These are phyloP conservation scores for Cutaneotrichosporon sp. DNA, from an alignment of 1,284 basidiomycete species.

Conservation along the genomic window DNA sequence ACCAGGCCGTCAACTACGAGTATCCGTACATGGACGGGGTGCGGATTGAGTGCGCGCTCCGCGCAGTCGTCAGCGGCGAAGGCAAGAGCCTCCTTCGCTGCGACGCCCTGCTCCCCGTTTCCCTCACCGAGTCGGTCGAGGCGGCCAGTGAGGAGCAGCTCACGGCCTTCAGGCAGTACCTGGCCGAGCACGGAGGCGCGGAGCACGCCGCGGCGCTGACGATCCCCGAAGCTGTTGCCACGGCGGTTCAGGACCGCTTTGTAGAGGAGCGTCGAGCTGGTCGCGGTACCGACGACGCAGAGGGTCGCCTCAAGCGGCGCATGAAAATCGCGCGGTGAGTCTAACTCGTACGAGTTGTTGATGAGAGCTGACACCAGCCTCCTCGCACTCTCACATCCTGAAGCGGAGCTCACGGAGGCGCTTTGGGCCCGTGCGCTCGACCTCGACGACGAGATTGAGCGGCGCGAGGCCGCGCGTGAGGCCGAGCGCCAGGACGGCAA, in stretches of 20 bases:
- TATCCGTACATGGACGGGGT: conserved; percentile 51
- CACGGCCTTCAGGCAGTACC: conserved; percentile 33
- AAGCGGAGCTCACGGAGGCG: conserved; percentile 29
- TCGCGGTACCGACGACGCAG: conserved; percentile 30
- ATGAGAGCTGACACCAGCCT: conserved; percentile 26
- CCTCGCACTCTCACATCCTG: conserved; percentile 39
- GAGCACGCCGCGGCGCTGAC: conserved; percentile 28
- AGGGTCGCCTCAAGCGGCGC: conserved; percentile 42
- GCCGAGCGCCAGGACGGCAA: not conserved
- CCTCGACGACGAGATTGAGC: conserved; percentile 40
- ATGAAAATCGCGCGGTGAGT: conserved; percentile 47
- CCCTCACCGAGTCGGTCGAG: not conserved
- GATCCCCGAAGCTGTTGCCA: conserved; percentile 43
- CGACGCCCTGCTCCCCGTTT: conserved; percentile 37
- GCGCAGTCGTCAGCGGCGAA: conserved; percentile 42
- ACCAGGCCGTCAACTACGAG: conserved; percentile 46
- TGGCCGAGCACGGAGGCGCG: conserved; percentile 25
- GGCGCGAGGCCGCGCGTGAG: not conserved
- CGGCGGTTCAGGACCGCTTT: conserved; percentile 46
- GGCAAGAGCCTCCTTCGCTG: conserved; percentile 50
- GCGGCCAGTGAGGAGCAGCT: conserved; percentile 19
- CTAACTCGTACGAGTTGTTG: not conserved
- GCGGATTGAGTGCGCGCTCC: conserved; percentile 47
- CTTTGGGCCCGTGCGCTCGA: conserved; percentile 40
- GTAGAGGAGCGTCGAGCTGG: conserved; percentile 36